These are phyloP conservation scores for Myriosclerotinia curreyana DNA, from an alignment of 2,329 filamentous ascomycete species.

Conservation along the genomic window DNA sequence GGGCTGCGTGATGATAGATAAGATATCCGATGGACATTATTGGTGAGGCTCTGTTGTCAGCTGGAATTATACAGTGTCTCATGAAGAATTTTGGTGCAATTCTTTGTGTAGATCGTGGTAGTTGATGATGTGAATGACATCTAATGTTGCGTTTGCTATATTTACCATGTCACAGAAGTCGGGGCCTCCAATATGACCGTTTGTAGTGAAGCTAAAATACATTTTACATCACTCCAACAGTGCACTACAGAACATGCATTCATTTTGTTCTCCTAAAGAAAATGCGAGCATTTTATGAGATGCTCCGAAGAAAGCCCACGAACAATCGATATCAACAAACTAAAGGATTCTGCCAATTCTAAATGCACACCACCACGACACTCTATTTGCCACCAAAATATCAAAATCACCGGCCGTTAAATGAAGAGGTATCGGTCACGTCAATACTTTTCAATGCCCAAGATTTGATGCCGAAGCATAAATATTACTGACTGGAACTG, in stretches of 20 bases:
- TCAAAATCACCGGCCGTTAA: neutral
- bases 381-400: neutral
- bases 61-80: neutral
- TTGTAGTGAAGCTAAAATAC: neutral
- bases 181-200: neutral
- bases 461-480: neutral
- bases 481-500: neutral
- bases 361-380: neutral
- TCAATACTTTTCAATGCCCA: neutral
- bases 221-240: neutral
- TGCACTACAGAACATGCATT: neutral
- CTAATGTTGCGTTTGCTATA: neutral
- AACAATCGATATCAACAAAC: neutral
- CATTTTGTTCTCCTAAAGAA: neutral
- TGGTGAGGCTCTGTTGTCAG: constrained; percentile 7
- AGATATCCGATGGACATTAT: constrained; percentile 9
- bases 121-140: neutral
- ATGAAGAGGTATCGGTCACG: neutral
- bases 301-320: neutral
- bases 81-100: neutral
- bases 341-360: neutral
- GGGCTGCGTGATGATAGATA: constrained; percentile 20
- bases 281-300: neutral
- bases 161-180: neutral
- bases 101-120: neutral